Conservation (phyloP, 225 moss, liverwort and hornwort species). For the Thuidium tamariscinum region DNA sequence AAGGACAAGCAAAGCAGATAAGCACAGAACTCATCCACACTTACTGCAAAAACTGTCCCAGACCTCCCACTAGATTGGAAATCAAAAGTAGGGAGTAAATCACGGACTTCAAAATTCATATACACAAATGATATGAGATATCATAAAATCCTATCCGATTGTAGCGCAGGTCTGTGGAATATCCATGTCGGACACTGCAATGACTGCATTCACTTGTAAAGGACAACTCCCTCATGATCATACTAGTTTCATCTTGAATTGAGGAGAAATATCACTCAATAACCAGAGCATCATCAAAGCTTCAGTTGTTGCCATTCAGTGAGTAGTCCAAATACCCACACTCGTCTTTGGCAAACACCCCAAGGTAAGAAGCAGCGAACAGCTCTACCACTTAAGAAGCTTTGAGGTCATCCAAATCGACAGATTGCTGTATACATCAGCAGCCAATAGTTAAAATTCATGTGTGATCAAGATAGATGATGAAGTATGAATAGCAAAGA, state of each 20-base stretch:
- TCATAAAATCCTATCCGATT: neutral
- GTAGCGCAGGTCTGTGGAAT: neutral
- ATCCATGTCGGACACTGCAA: neutral
- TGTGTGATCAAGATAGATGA: neutral
- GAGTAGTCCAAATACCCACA: neutral
- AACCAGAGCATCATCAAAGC: neutral
- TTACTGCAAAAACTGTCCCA: neutral
- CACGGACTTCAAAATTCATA: neutral
- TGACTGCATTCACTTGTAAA: neutral
- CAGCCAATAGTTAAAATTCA: neutral
- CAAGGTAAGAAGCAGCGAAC: neutral
- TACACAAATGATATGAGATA: neutral
- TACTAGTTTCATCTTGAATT: neutral
- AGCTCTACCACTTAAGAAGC: constrained; percentile 27
- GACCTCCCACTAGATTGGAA: neutral
- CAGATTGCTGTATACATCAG: constrained; percentile 41
- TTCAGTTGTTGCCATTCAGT: neutral
- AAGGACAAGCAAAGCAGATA: neutral
- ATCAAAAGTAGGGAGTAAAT: neutral
- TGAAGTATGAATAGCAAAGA: neutral
- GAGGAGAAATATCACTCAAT: neutral
- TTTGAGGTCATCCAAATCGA: constrained; percentile 53
- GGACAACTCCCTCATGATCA: neutral
- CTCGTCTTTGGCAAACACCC: neutral
- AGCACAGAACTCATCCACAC: neutral